A percentile compares a stretch with the other conserved stretches of the same genome.
phyloP scores from a whole-genome alignment of 2,329 filamentous ascomycete genomes.

The Decorospora gaudefroyi region DNA sequence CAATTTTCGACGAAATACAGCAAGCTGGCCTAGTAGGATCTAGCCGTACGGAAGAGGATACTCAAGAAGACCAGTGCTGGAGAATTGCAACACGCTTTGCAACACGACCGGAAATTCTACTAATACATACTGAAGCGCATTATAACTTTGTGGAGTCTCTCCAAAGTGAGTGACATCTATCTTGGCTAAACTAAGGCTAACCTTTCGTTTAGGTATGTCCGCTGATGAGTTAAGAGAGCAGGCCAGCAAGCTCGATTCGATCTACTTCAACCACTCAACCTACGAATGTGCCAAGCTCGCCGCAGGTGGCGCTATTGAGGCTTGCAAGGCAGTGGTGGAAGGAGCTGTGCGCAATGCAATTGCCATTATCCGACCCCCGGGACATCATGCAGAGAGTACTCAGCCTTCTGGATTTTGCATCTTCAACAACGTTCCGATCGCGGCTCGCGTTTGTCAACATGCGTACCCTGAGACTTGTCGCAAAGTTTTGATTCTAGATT shows the following conservation, averaged over 20 bases:
- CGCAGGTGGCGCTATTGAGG: constrained; percentile 92
- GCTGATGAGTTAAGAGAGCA: constrained; percentile 69
- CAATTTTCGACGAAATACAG: constrained; percentile 89
- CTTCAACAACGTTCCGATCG: constrained; percentile 97
- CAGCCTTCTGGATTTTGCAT: constrained; percentile 92
- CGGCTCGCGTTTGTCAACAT: constrained; percentile 81
- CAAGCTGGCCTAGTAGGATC: constrained; percentile 76
- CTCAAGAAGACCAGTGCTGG: constrained; percentile 57
- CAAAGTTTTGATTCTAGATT: constrained; percentile 91
- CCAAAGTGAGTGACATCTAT: constrained; percentile 45
- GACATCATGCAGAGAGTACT: constrained; percentile 89
- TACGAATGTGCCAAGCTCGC: constrained; percentile 81
- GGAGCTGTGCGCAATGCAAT: constrained; percentile 91
- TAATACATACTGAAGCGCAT: constrained; percentile 78
- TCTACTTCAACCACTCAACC: constrained; percentile 73
- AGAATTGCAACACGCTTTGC: constrained; percentile 80
- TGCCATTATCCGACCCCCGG: constrained; percentile 90
- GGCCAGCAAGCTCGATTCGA: constrained; percentile 56
- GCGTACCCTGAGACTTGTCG: constrained; percentile 80
- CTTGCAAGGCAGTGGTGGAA: constrained; percentile 84
- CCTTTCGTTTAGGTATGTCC: constrained; percentile 44
- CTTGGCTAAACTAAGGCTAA: constrained; percentile 16
- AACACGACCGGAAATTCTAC: constrained; percentile 75
- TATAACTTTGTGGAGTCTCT: constrained; percentile 74
- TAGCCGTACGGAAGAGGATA: constrained; percentile 56